A percentile compares a stretch with the other conserved stretches of the same genome.
These are phyloP conservation scores for Talaromyces stipitatus DNA, from an alignment of 495 filamentous ascomycete species.

Conservation along the genomic window DNA sequence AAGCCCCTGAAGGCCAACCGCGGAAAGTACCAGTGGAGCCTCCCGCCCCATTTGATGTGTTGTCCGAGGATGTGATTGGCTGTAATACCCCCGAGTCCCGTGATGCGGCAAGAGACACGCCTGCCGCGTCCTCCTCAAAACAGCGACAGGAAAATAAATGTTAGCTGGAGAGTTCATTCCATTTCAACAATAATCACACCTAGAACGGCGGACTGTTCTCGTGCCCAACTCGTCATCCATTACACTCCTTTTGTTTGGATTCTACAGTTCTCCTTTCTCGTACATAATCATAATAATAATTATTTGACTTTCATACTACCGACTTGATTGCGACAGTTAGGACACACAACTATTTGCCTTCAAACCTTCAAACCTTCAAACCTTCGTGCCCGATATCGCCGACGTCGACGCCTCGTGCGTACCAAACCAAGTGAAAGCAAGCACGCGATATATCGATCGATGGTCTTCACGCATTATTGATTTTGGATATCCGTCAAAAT, in stretches of 20 bases:
- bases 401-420: neutral
- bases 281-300: constrained; percentile 5
- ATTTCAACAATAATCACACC: neutral
- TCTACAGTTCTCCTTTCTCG: too few species aligned
- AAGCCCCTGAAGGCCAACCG: constrained; percentile 24
- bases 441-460: constrained; percentile 12
- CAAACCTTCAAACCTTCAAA: too few species aligned
- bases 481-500: constrained; percentile 25
- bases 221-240: neutral
- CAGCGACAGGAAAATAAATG: neutral
- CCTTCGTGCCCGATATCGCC: neutral
- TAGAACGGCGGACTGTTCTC: neutral
- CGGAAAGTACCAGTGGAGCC: neutral
- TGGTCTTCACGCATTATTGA: constrained; percentile 19
- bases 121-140: constrained; percentile 10
- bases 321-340: neutral
- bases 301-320: neutral
- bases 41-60: neutral
- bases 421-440: neutral
- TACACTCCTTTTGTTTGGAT: neutral
- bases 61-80: neutral
- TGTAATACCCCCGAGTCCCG: neutral
- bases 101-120: constrained; percentile 6
- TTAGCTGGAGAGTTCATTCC: neutral
- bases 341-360: neutral